Conservation (phyloP, 2,329 filamentous ascomycete genomes). For the Emergomyces pasteurianus region DNA sequence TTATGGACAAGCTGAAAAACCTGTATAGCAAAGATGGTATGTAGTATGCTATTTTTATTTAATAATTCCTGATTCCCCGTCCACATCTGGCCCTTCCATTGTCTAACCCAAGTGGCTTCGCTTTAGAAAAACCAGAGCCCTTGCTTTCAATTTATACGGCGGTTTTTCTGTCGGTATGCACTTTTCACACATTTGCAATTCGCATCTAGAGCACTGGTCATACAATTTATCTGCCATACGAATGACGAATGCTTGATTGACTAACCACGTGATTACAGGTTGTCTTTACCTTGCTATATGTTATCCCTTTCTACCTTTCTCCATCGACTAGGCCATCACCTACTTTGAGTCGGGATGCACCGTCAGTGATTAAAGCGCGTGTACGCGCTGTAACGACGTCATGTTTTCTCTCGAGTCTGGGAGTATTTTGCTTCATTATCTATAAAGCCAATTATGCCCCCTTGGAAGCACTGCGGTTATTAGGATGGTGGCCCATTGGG, state of each 20-base stretch:
- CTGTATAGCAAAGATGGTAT: slow-evolving; percentile 1
- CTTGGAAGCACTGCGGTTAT: slow-evolving; percentile 49
- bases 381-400: slow-evolving; percentile 69
- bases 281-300: slow-evolving; percentile 75
- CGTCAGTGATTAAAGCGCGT: slow-evolving; percentile 76
- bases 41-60: too few species aligned
- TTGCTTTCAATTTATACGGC: slow-evolving; percentile 8
- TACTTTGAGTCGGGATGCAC: slow-evolving; percentile 71
- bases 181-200: background rate
- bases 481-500: slow-evolving; percentile 73
- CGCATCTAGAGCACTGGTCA: background rate
- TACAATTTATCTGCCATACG: background rate
- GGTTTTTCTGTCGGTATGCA: slow-evolving; percentile 8
- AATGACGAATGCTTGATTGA: background rate
- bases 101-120: background rate
- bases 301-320: slow-evolving; percentile 81
- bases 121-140: slow-evolving; percentile 7
- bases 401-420: slow-evolving; percentile 54
- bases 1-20: background rate
- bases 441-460: slow-evolving; percentile 39
- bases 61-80: background rate
- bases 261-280: background rate
- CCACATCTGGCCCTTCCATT: background rate
- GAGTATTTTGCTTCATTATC: slow-evolving; percentile 56
- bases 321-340: slow-evolving; percentile 66